These are phyloP conservation scores for Colletotrichum sp. DNA, from an alignment of 2,329 filamentous ascomycete species.

Conservation along the genomic window DNA sequence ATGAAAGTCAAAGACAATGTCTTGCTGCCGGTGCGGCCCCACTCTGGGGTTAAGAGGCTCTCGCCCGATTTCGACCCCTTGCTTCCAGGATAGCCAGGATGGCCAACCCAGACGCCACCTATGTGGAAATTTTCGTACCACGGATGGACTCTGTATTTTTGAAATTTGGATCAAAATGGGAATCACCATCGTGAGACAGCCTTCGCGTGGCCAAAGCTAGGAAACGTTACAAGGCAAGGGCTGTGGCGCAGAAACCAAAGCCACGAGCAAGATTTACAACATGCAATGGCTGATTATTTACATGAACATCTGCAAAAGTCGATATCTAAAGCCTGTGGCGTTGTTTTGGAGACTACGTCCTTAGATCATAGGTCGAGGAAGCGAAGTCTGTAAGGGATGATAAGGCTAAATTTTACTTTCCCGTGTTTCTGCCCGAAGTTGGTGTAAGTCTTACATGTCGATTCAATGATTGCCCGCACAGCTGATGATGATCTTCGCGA, in stretches of 20 bases:
- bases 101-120: not conserved
- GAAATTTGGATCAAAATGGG: not conserved
- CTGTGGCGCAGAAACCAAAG: not conserved
- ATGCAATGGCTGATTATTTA: not conserved
- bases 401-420: not conserved
- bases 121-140: not conserved
- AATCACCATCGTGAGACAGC: not conserved
- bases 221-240: not conserved
- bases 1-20: not conserved
- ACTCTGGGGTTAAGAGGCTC: not conserved
- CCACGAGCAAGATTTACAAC: not conserved
- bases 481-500: not conserved
- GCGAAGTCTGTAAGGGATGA: not conserved
- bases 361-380: not conserved
- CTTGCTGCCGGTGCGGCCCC: not conserved
- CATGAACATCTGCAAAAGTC: accelerated
- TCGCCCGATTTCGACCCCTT: not conserved
- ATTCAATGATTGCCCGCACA: not conserved
- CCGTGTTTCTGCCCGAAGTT: not conserved
- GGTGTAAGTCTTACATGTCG: not conserved
- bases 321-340: not conserved
- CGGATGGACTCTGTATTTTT: not conserved
- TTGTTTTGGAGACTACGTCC: not conserved
- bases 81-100: not conserved
- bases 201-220: not conserved